Evolutionary conservation across 1,284 basidiomycete genomes (phyloP), one percentile per base, ranked within the genome.

Genomic region (Singerocomus inundabilis): DNA sequence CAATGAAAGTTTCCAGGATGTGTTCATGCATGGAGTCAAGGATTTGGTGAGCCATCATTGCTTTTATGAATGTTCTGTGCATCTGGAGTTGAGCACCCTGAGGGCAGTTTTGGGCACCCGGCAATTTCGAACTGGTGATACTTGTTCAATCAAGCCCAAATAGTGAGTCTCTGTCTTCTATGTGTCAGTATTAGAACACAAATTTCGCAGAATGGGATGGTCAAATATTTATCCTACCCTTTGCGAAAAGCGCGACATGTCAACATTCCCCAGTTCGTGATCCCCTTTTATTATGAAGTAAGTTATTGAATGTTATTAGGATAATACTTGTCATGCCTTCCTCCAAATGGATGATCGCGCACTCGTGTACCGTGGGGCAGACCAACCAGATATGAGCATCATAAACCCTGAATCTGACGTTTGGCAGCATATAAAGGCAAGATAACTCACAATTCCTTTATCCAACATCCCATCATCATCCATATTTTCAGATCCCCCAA

Each of bases 401-500:
- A 98, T 99, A 67, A 98, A 98, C 63, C 96, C 96, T n/a, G 95
- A 98, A 63, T 93, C 92, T 4, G 96, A 98, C 61, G 93, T 98
- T 8, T 98, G 95, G 93, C 93, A 98, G 60, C 88, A 93, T 70
- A 89, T 98, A 68, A 94, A 93, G 78, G 91, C 79, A 57, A 50
- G 64, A 57, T 21, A 29, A 31, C 35, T 40, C 7, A 37, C 34
- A 26, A 51, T 16, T 44, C 26, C 33, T 42, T 47, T 7, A 25
- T n/a, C 12, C 12, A 15, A 12, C 28, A 7, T 32, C 25, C 48
- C 37, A 36, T 18, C 8, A 10, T 32, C 38, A 21, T 26, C 6
- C 34, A 26, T 49, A 35, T 44, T 42, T 51, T 34, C 44, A 91
- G 85, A 83, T 99, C n/a, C 97, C 97, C 0, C 83, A 89, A 60